Evolutionary conservation across 495 filamentous ascomycete species (phyloP).

Genomic region (Penicillium verhagenii): DNA sequence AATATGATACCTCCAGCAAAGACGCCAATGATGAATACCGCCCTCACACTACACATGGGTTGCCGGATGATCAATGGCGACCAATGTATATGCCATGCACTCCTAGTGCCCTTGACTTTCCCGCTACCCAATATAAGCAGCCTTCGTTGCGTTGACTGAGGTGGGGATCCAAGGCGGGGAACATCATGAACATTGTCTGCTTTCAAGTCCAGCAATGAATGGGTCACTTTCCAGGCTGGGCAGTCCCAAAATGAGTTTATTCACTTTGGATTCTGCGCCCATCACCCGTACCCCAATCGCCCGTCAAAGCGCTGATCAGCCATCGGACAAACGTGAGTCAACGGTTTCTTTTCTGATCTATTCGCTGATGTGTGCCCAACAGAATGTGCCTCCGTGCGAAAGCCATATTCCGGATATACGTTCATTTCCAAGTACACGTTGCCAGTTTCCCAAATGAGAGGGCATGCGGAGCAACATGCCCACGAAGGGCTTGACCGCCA

Average conservation of each 20-base stretch:
- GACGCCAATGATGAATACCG: not conserved
- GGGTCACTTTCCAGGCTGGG: not conserved
- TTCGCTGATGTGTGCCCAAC: not conserved
- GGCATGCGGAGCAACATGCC: not conserved
- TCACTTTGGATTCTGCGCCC: not conserved
- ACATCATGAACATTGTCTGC: not conserved
- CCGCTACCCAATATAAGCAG: not conserved
- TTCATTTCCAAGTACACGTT: not conserved
- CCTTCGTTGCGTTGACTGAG: not conserved
- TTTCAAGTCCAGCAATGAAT: not conserved
- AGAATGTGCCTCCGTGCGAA: not conserved
- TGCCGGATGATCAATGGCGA: not conserved
- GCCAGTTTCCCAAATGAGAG: not conserved
- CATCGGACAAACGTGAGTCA: slow-evolving; percentile 1
- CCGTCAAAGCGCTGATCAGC: not conserved
- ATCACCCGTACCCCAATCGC: not conserved
- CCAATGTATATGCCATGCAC: not conserved
- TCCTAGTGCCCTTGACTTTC: not conserved
- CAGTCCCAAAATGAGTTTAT: not conserved
- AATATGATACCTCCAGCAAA: not conserved
- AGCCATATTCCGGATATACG: not conserved
- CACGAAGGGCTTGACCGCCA: not conserved
- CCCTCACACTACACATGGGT: not conserved
- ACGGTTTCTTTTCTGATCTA: not conserved
- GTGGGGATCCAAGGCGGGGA: not conserved